Evolutionary conservation across 306 rosid genomes (phyloP).

Genomic region (Betula pendula): DNA sequence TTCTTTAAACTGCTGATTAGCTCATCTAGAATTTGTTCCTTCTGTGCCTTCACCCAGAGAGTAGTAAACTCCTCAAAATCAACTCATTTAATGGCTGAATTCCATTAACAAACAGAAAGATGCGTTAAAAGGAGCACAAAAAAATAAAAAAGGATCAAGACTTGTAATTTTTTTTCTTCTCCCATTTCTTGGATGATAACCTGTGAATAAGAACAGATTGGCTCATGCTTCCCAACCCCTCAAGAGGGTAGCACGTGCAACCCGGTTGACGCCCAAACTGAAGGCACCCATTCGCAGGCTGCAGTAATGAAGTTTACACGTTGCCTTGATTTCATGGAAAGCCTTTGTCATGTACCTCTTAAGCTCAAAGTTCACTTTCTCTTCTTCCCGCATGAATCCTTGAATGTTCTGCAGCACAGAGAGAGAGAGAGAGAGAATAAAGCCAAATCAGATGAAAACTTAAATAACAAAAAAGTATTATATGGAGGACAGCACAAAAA

Average conservation of each 20-base stretch:
- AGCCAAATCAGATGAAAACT: no score
- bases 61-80: background rate
- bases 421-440: background rate
- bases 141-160: background rate
- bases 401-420: constrained; percentile 65
- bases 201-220: constrained; percentile 3
- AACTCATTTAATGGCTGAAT: background rate
- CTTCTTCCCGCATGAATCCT: constrained; percentile 87
- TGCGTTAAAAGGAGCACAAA: background rate
- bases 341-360: constrained; percentile 64
- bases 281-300: constrained; percentile 77
- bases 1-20: background rate
- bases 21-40: background rate
- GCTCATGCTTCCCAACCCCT: constrained; percentile 77
- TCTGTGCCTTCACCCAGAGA: no score
- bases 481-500: no score
- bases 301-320: constrained; percentile 66
- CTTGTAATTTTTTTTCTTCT: background rate
- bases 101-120: background rate
- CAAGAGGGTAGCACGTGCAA: constrained; percentile 63
- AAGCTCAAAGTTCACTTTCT: constrained; percentile 57
- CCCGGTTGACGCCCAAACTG: constrained; percentile 67
- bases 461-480: no score
- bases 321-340: constrained; percentile 56
- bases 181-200: background rate